These are phyloP conservation scores for Colletotrichum navitas DNA, from an alignment of 2,329 filamentous ascomycete genomes.

Conservation along the genomic window DNA sequence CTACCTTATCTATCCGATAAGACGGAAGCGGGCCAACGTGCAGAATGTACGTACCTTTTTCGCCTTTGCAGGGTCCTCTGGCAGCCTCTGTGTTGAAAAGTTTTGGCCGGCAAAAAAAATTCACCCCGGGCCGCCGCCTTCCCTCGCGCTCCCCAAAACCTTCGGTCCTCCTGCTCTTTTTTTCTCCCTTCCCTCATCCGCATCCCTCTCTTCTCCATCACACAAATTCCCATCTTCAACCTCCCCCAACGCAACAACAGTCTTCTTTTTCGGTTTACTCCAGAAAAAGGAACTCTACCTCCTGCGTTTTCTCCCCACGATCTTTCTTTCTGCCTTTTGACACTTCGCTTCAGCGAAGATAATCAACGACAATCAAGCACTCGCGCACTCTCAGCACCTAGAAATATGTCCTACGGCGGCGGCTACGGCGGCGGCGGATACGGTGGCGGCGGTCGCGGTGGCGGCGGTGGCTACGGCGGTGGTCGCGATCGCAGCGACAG, in stretches of 20 bases:
- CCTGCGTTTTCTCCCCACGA: conserved; percentile 28
- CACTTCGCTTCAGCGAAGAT: conserved; percentile 27
- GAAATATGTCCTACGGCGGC: conserved; percentile 62
- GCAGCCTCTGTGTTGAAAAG: conserved; percentile 37
- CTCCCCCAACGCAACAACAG: conserved; percentile 31
- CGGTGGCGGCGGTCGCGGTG: conserved; percentile 49
- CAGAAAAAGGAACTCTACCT: conserved; percentile 20
- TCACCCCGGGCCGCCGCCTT: conserved; percentile 33
- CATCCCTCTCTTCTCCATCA: conserved; percentile 41
- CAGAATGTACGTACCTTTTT: conserved; percentile 36
- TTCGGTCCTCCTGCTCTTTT: conserved; percentile 32
- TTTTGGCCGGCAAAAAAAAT: conserved; percentile 40
- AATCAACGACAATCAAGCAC: conserved; percentile 7
- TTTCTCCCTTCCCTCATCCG: conserved; percentile 25
- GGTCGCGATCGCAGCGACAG: conserved; percentile 41
- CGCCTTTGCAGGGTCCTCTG: conserved; percentile 37
- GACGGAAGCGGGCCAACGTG: conserved; percentile 14
- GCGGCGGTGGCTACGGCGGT: conserved; percentile 44
- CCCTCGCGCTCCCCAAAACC: conserved; percentile 36
- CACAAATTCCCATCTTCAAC: conserved; percentile 27
- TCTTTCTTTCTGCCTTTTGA: conserved; percentile 33
- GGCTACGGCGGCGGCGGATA: conserved; percentile 48
- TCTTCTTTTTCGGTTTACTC: conserved; percentile 36
- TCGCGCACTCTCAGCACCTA: conserved; percentile 23
- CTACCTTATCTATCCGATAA: conserved; percentile 34